These are phyloP conservation scores for Brettanomyces anomalus DNA, from an alignment of 805 yeast species.

Conservation along the genomic window DNA sequence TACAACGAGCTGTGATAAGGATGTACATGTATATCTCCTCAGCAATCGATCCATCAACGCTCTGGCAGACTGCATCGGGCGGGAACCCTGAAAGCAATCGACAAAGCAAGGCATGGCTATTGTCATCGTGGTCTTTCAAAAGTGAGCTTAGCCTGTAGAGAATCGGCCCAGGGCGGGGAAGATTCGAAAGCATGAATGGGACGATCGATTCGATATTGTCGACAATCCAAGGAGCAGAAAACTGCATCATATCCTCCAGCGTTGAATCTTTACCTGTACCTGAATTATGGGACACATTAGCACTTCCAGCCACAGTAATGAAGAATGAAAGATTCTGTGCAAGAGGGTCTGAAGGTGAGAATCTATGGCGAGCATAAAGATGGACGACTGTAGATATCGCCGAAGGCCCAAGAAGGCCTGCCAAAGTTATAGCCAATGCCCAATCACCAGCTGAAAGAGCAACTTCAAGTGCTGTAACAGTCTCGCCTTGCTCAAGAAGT, in stretches of 20 bases:
- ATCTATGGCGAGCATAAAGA: constrained; percentile 13
- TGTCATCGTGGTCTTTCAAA: constrained; percentile 27
- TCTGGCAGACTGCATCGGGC: constrained; percentile 12
- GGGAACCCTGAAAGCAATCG: constrained; percentile 24
- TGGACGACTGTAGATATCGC: constrained; percentile 38
- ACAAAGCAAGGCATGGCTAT: constrained; percentile 32
- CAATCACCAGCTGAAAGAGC: constrained; percentile 62
- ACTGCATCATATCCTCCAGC: too few species aligned
- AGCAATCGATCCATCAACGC: constrained; percentile 29
- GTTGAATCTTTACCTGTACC: constrained; percentile 7
- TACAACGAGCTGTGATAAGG: constrained; percentile 24
- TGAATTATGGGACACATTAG: constrained; percentile 15
- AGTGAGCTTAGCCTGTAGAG: constrained; percentile 27
- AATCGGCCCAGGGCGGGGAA: constrained; percentile 13
- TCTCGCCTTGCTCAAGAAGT: constrained; percentile 51
- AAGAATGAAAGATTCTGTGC: constrained; percentile 23
- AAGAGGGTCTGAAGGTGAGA: constrained; percentile 13
- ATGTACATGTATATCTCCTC: constrained; percentile 66
- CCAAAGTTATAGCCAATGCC: constrained; percentile 67
- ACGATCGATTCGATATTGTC: constrained; percentile 21
- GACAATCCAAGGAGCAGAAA: constrained; percentile 15
- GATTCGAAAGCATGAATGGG: constrained; percentile 23
- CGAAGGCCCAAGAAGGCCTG: constrained; percentile 56
- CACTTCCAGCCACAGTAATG: background rate
- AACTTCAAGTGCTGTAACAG: constrained; percentile 52